phyloP scores from a whole-genome alignment of 176 grass and related monocot genomes.

The Puya raimondii region DNA sequence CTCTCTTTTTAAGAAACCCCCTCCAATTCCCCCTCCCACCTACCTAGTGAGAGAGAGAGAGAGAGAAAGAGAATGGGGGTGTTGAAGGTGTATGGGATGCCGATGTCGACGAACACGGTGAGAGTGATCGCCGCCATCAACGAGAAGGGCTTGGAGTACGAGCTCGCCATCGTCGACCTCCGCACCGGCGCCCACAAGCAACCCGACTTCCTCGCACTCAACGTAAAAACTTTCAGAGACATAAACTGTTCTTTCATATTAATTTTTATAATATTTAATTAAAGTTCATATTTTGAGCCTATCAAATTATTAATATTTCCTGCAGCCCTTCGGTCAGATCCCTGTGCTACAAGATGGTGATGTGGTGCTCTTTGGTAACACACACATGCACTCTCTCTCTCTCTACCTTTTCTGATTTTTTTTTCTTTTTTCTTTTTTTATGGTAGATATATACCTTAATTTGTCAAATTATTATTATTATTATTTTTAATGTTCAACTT shows the following conservation, averaged over 20 bases:
- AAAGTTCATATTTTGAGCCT: background rate
- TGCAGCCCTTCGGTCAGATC: constrained; percentile 91
- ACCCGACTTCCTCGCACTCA: constrained; percentile 68
- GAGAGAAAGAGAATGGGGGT: constrained; percentile 23
- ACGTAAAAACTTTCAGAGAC: constrained; percentile 24
- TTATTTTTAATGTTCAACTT: too few relatives aligned
- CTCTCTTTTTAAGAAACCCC: too few relatives aligned
- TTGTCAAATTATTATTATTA: too few relatives aligned
- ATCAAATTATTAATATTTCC: background rate
- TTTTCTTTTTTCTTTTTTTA: background rate
- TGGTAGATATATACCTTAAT: too few relatives aligned
- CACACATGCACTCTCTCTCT: background rate
- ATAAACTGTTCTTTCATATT: too few relatives aligned
- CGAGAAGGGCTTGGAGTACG: constrained; percentile 71
- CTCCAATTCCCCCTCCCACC: too few relatives aligned
- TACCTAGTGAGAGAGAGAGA: background rate
- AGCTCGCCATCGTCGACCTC: constrained; percentile 67
- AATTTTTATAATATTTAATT: background rate
- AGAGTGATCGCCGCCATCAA: constrained; percentile 46
- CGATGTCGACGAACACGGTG: constrained; percentile 50
- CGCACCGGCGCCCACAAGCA: constrained; percentile 60
- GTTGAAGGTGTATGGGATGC: constrained; percentile 55
- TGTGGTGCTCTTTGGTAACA: constrained; percentile 48
- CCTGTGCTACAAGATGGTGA: constrained; percentile 68
- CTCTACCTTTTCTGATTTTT: background rate